Base-by-base conservation (phyloP, 768 basidiomycete species). In the Saitozyma podzolica region DNA sequence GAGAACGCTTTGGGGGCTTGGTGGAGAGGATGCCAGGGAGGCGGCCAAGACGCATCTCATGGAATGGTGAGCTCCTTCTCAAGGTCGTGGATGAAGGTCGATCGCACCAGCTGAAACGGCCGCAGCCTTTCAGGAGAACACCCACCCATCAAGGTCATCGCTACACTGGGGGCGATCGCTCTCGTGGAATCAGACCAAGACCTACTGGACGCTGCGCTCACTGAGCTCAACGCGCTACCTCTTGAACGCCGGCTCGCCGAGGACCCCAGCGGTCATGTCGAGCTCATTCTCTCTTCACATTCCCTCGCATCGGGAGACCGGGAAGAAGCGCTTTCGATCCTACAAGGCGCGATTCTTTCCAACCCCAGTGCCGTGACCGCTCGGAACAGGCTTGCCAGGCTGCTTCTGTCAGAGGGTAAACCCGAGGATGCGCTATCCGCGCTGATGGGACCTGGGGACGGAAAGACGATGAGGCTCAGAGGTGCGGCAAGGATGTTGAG, bases 111-210 rank as follows among this genome's bases (percentile, higher is more conserved):
- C 16, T 10, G n/a, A 17, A 8, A n/a, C 8, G 8, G 8, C 19
- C 16, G 0, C 67, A 95, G 93, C 70, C 88, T 96, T 66, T 83
- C 87, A 0, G 78, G 83, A 29, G 90, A 95, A 74, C 84, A 88
- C 0, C 88, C 88, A 64, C 91, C 93, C 72, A 75, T 92, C 54
- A 83, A 84, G 58, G 91, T 91, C 0, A 89, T 95, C 76, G 90
- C 88, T 51, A 84, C 87, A 0, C 84, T 97, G 0, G 89, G 90
- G 0, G 89, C 89, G n/a, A 92, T 96, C 86, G 92, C 91, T 10
- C 86, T 92, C 59, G 80, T 93, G 14, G 74, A 72, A 8, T 62
- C 62, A 41, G 92, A 95, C 69, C 87, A 89, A 41, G 84, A 83
- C 42, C 83, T 96, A 17, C 83, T 93, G 29, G 91, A 94, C 75